Evolutionary conservation across 2,329 filamentous ascomycete genomes (phyloP).

Genomic region (Botrytis elliptica): DNA sequence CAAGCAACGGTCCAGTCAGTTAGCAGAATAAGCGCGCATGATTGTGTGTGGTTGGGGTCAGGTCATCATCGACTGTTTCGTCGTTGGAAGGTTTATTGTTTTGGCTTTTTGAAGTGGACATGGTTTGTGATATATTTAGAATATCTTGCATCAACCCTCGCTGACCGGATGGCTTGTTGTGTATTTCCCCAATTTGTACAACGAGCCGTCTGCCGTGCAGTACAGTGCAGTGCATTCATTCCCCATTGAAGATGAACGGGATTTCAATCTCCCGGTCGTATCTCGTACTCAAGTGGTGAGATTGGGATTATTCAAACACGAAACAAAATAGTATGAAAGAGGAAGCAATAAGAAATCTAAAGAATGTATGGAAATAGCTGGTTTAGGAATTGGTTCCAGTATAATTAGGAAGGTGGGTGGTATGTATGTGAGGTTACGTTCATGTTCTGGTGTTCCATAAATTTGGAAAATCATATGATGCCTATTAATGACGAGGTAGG

Average conservation of each 20-base stretch:
- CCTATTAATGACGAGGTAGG: background rate
- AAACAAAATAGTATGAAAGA: background rate
- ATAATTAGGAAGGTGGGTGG: background rate
- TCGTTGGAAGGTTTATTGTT: background rate
- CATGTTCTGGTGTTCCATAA: background rate
- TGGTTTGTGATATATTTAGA: constrained; percentile 13
- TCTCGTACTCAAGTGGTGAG: background rate
- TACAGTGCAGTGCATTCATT: background rate
- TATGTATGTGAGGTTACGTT: background rate
- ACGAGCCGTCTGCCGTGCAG: constrained; percentile 10
- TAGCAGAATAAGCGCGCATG: constrained; percentile 12
- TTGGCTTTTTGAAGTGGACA: background rate
- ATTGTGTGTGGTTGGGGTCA: background rate
- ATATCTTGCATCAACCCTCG: constrained; percentile 4
- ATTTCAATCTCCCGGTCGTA: background rate
- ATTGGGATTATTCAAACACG: background rate
- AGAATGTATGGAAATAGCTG: background rate
- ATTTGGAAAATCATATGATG: background rate
- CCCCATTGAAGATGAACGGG: background rate
- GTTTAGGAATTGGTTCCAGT: background rate
- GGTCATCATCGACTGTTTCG: background rate
- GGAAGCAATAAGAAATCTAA: too few species aligned
- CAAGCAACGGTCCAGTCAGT: background rate
- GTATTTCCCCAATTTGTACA: constrained; percentile 18
- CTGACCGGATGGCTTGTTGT: constrained; percentile 6